phyloP scores from a whole-genome alignment of 768 basidiomycete species.

The Mycena epipterygia region DNA sequence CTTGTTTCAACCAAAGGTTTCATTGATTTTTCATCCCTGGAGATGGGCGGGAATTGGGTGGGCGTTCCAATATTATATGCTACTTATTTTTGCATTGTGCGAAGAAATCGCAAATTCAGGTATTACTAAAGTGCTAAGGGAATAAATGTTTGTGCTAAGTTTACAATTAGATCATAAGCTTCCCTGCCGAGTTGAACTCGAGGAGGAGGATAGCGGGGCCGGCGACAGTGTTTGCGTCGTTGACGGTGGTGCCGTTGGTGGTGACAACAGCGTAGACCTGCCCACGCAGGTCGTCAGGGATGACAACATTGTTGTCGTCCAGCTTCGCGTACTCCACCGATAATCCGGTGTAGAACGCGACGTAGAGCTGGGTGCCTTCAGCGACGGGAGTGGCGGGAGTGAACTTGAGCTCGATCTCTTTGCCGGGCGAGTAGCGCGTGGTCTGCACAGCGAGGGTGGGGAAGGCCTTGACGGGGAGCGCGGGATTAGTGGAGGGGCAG shows the following conservation, averaged over 20 bases:
- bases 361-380: slow-evolving; percentile 44
- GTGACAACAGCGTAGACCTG: slow-evolving; percentile 66
- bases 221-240: slow-evolving; percentile 59
- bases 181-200: slow-evolving; percentile 15
- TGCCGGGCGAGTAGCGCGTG: slow-evolving; percentile 37
- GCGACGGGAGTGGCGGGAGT: slow-evolving; percentile 44
- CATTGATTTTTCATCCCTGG: no score
- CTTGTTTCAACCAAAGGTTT: no score
- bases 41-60: no score
- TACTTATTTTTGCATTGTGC: no score
- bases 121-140: no score
- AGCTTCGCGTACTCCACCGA: slow-evolving; percentile 49
- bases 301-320: slow-evolving; percentile 44
- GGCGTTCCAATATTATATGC: no score
- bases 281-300: slow-evolving; percentile 57
- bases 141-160: no score
- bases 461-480: slow-evolving; percentile 66
- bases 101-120: no score
- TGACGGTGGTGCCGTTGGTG: slow-evolving; percentile 41
- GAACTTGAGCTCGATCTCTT: slow-evolving; percentile 6
- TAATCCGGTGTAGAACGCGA: slow-evolving; percentile 57
- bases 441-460: slow-evolving; percentile 56
- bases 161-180: slow-evolving; percentile 7
- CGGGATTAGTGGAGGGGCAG: slow-evolving; percentile 69
- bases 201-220: slow-evolving; percentile 49